phyloP scores from a whole-genome alignment of 371 early-diverging fungal species.

The Choanephora cucurbitarum region DNA sequence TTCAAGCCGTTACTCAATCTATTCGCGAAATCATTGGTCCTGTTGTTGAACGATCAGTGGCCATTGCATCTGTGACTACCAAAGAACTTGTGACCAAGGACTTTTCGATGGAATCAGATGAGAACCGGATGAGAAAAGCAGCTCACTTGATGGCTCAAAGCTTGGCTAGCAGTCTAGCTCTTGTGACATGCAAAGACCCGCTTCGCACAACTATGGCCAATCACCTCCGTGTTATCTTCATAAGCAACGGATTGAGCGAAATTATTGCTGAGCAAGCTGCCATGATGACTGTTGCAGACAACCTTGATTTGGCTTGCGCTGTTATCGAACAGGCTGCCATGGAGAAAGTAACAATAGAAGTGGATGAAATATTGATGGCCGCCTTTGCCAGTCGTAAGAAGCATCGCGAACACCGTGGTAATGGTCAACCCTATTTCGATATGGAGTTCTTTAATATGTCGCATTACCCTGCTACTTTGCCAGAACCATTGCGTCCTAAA shows the following conservation, averaged over 20 bases:
- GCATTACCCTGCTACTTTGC: constrained; percentile 80
- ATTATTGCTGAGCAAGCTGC: constrained; percentile 81
- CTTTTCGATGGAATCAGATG: constrained; percentile 91
- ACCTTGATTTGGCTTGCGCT: constrained; percentile 88
- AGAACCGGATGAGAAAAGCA: constrained; percentile 88
- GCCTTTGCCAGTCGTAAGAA: constrained; percentile 77
- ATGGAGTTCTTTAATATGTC: constrained; percentile 69
- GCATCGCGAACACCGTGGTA: constrained; percentile 72
- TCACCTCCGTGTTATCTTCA: constrained; percentile 73
- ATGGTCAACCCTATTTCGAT: constrained; percentile 89
- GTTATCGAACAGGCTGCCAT: constrained; percentile 92
- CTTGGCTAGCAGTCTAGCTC: constrained; percentile 76
- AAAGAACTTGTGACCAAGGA: constrained; percentile 91
- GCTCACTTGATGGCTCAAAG: constrained; percentile 93
- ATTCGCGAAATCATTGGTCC: constrained; percentile 87
- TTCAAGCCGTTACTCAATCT: constrained; percentile 86
- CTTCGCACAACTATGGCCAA: constrained; percentile 85
- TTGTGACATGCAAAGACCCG: constrained; percentile 93
- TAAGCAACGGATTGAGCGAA: constrained; percentile 69
- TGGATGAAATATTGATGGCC: constrained; percentile 76
- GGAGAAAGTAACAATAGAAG: constrained; percentile 86
- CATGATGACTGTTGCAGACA: constrained; percentile 80
- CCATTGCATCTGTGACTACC: constrained; percentile 90
- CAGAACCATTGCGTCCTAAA: constrained; percentile 82
- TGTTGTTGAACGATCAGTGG: constrained; percentile 90